Evolutionary conservation across 257 asterid species (phyloP).

Genomic region (Voacanga thouarsii): DNA sequence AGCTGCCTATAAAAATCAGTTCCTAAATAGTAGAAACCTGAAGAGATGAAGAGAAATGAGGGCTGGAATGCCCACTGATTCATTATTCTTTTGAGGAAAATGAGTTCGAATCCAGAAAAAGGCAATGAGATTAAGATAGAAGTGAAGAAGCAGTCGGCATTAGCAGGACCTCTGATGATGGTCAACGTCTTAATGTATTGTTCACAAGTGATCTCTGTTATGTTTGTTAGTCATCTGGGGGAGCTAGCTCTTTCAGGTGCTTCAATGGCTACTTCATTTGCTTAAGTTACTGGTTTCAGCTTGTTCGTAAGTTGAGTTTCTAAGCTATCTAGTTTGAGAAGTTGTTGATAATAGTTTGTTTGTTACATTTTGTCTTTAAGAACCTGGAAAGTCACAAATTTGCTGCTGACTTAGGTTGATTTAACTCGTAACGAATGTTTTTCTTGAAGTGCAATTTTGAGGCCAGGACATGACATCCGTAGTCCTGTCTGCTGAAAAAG

Average conservation of each 20-base stretch:
- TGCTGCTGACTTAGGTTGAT: too few relatives aligned
- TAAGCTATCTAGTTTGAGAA: neutral
- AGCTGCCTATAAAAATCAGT: too few relatives aligned
- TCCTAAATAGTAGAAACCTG: neutral
- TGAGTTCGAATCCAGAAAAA: conserved; percentile 16
- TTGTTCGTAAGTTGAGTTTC: conserved; percentile 13
- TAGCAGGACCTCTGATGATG: conserved; percentile 24
- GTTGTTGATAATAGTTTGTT: too few relatives aligned
- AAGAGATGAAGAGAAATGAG: conserved; percentile 13
- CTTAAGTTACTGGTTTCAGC: conserved; percentile 26
- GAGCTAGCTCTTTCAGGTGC: conserved; percentile 29
- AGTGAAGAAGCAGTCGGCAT: conserved; percentile 17
- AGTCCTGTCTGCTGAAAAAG: neutral
- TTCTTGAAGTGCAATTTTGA: too few relatives aligned
- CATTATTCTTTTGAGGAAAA: conserved; percentile 7
- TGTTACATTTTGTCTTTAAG: too few relatives aligned
- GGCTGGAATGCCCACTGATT: conserved; percentile 15
- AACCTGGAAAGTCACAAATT: too few relatives aligned
- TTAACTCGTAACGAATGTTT: too few relatives aligned
- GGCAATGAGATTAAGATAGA: conserved; percentile 13
- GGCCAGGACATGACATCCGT: neutral
- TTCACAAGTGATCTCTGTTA: conserved; percentile 21
- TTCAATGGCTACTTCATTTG: conserved; percentile 28
- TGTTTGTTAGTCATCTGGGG: conserved; percentile 29
- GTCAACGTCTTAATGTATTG: conserved; percentile 13